Evolutionary conservation across 306 rosid genomes (phyloP).

Genomic region (Sindora glabra): DNA sequence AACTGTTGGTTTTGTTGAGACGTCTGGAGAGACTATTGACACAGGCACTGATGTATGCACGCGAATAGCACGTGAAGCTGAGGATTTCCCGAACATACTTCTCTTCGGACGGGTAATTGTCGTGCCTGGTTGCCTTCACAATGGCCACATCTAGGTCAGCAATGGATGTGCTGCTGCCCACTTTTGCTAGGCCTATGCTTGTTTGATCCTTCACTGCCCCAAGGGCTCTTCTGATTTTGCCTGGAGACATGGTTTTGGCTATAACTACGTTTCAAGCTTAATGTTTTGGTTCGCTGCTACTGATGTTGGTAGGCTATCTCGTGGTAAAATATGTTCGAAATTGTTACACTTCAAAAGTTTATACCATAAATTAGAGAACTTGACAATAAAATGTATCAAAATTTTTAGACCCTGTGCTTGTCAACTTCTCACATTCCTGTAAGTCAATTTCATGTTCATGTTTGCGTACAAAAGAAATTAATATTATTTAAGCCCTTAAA

Average conservation of each 20-base stretch:
- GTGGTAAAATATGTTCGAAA: conserved; percentile 1
- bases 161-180: conserved; percentile 75
- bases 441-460: too few relatives aligned
- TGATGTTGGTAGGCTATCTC: neutral
- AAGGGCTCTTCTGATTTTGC: conserved; percentile 68
- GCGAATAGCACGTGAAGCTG: conserved; percentile 84
- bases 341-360: conserved; percentile 7
- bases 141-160: conserved; percentile 90
- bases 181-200: conserved; percentile 87
- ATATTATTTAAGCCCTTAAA: too few relatives aligned
- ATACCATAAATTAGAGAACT: neutral
- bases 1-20: conserved; percentile 69
- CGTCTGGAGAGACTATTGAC: conserved; percentile 63
- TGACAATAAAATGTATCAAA: neutral
- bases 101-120: conserved; percentile 77
- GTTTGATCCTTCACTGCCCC: conserved; percentile 95
- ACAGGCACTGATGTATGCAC: conserved; percentile 62
- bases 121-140: conserved; percentile 83
- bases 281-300: neutral
- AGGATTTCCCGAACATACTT: conserved; percentile 66
- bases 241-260: conserved; percentile 37
- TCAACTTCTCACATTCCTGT: too few relatives aligned
- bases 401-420: too few relatives aligned
- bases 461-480: too few relatives aligned
- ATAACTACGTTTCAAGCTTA: neutral